Percentiles rank a stretch among this genome's conserved stretches.
Evolutionary conservation across 371 early-diverging fungal species (phyloP).

Genomic region (Mortierella sp.): DNA sequence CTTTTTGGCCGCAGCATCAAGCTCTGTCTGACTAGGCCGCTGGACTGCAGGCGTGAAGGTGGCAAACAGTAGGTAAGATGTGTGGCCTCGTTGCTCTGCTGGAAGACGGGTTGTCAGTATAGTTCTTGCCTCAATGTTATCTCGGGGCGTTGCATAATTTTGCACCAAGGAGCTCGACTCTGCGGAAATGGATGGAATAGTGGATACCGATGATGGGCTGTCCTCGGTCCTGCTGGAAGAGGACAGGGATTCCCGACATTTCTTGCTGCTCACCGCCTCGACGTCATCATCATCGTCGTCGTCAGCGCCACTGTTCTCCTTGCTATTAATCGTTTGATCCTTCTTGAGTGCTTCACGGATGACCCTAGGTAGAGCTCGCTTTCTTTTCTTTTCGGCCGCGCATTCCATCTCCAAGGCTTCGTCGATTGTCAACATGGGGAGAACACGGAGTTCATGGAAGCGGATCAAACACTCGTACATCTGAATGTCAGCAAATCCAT

Average conservation of each 20-base stretch:
- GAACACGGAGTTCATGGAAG: constrained; percentile 64
- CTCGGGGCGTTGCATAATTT: constrained; percentile 19
- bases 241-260: no score
- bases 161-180: background rate
- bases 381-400: constrained; percentile 55
- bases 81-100: constrained; percentile 79
- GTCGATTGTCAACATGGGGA: constrained; percentile 61
- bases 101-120: constrained; percentile 40
- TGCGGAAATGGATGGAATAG: constrained; percentile 27
- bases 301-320: constrained; percentile 2
- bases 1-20: constrained; percentile 5
- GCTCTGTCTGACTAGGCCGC: background rate
- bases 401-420: constrained; percentile 61
- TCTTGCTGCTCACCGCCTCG: constrained; percentile 3
- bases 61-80: constrained; percentile 94
- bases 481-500: constrained; percentile 85
- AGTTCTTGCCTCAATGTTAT: constrained; percentile 42
- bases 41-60: constrained; percentile 68
- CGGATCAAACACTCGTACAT: constrained; percentile 85
- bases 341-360: constrained; percentile 8
- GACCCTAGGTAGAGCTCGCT: constrained; percentile 33
- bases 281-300: constrained; percentile 3
- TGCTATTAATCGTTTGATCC: constrained; percentile 2
- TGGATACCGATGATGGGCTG: constrained; percentile 14
- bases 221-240: no score